Evolutionary conservation across 768 basidiomycete genomes (phyloP).

Genomic region (Neoboletus subvelutipes): DNA sequence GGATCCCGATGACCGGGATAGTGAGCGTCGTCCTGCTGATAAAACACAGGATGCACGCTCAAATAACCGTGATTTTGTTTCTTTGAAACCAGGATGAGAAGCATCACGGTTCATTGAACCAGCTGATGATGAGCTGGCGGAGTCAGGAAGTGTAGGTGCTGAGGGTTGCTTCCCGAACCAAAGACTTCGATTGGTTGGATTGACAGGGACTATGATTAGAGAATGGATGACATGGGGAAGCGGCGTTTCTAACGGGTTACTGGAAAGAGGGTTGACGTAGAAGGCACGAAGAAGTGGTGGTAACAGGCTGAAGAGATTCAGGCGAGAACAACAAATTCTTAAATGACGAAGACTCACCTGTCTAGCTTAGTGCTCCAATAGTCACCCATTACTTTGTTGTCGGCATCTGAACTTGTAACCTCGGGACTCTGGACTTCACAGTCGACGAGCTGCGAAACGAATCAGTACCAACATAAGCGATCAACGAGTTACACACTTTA

Average conservation of each 20-base stretch:
- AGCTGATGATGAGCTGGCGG: conserved; percentile 36
- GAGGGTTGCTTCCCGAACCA: conserved; percentile 60
- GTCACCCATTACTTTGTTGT: conserved; percentile 63
- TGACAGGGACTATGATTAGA: conserved; percentile 75
- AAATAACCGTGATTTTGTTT: conserved; percentile 22
- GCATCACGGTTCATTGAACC: conserved; percentile 12
- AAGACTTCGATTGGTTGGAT: conserved; percentile 48
- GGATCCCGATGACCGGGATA: conserved; percentile 49
- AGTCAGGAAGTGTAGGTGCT: conserved; percentile 35
- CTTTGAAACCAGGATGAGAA: conserved; percentile 15
- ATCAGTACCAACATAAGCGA: not conserved
- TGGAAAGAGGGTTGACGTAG: conserved; percentile 57
- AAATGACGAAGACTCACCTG: conserved; percentile 44
- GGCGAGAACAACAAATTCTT: not conserved
- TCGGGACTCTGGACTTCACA: conserved; percentile 42
- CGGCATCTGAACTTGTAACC: conserved; percentile 14
- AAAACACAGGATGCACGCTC: conserved; percentile 30
- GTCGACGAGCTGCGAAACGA: conserved; percentile 35
- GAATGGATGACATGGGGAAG: conserved; percentile 81
- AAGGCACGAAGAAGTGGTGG: conserved; percentile 71
- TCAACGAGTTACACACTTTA: conserved; percentile 44
- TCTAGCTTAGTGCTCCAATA: conserved; percentile 75
- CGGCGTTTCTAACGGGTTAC: conserved; percentile 66
- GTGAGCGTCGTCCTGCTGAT: conserved; percentile 31
- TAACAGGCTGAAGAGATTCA: conserved; percentile 46